phyloP scores from a whole-genome alignment of 1,139 yeast species.

The Zygosaccharomyces pseudobailii region DNA sequence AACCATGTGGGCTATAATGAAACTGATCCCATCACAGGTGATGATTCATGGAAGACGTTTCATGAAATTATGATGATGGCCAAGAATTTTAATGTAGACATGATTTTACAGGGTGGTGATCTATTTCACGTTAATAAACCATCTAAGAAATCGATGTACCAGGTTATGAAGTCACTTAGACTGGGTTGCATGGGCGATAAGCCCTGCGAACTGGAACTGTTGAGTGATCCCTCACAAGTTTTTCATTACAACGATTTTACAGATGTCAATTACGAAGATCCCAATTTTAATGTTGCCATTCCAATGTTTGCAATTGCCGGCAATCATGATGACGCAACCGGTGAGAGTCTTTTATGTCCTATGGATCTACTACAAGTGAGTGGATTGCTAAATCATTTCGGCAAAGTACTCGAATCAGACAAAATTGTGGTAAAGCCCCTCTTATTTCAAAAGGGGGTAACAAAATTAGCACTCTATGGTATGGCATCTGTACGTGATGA shows the following conservation, averaged over 20 bases:
- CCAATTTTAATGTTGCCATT: constrained; percentile 80
- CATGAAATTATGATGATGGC: constrained; percentile 78
- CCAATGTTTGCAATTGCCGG: constrained; percentile 95
- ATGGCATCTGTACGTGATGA: constrained; percentile 88
- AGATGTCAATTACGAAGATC: constrained; percentile 83
- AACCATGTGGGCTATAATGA: constrained; percentile 95
- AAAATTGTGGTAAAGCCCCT: constrained; percentile 73
- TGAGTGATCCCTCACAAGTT: constrained; percentile 70
- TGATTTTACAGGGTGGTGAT: constrained; percentile 91
- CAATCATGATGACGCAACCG: constrained; percentile 96
- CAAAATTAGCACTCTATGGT: constrained; percentile 84
- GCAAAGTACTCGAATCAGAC: constrained; percentile 74
- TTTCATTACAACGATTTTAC: constrained; percentile 50
- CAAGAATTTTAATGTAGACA: constrained; percentile 69
- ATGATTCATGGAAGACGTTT: constrained; percentile 85
- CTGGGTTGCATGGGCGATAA: constrained; percentile 75
- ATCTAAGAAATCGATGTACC: constrained; percentile 76
- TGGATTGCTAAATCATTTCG: constrained; percentile 87
- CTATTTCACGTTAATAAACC: constrained; percentile 89
- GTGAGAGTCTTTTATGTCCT: constrained; percentile 80
- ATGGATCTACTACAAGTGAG: constrained; percentile 77
- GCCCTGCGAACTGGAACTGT: constrained; percentile 79
- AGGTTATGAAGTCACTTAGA: constrained; percentile 72
- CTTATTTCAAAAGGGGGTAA: constrained; percentile 71
- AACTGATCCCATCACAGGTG: constrained; percentile 83